phyloP scores from a whole-genome alignment of 192 early-diverging fungal genomes.

The Coemansia sp. region DNA sequence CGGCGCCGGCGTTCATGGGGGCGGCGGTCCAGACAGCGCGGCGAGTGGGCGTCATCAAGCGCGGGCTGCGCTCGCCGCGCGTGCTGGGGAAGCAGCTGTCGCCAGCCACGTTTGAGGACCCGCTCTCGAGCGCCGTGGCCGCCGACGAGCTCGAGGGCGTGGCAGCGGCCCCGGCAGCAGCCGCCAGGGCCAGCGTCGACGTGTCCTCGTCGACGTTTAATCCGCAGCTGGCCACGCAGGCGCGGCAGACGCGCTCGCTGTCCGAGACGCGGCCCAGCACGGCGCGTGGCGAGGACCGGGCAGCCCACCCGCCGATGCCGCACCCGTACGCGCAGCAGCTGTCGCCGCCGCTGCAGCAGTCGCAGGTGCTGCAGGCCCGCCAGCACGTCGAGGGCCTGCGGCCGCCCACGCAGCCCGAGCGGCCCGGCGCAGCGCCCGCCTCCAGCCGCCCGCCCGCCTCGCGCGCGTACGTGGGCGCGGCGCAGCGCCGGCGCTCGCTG shows the following conservation, averaged over 20 bases:
- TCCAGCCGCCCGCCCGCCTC: conserved; percentile 9
- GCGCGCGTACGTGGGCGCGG: conserved; percentile 31
- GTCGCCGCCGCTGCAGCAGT: conserved; percentile 43
- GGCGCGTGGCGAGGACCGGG: neutral
- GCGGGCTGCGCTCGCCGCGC: conserved; percentile 43
- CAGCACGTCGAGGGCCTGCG: conserved; percentile 32
- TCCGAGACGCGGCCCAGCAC: conserved; percentile 23
- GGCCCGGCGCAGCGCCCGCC: neutral
- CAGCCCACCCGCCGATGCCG: neutral
- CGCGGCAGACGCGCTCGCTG: conserved; percentile 44
- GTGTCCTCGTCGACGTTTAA: conserved; percentile 12
- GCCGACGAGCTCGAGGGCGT: neutral
- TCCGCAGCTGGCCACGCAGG: neutral
- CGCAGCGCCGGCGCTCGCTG: conserved; percentile 45
- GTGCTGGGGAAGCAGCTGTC: conserved; percentile 47
- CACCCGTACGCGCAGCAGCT: conserved; percentile 54
- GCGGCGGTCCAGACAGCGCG: conserved; percentile 35
- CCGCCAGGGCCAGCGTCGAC: conserved; percentile 32
- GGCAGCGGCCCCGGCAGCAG: neutral
- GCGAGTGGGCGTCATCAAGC: conserved; percentile 45
- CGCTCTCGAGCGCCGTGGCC: conserved; percentile 44
- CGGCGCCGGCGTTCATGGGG: conserved; percentile 2
- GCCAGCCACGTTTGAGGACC: conserved; percentile 38
- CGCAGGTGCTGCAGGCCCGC: conserved; percentile 28
- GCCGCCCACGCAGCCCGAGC: conserved; percentile 20